Conservation (phyloP, 768 basidiomycete genomes). For the Artomyces pyxidatus region DNA sequence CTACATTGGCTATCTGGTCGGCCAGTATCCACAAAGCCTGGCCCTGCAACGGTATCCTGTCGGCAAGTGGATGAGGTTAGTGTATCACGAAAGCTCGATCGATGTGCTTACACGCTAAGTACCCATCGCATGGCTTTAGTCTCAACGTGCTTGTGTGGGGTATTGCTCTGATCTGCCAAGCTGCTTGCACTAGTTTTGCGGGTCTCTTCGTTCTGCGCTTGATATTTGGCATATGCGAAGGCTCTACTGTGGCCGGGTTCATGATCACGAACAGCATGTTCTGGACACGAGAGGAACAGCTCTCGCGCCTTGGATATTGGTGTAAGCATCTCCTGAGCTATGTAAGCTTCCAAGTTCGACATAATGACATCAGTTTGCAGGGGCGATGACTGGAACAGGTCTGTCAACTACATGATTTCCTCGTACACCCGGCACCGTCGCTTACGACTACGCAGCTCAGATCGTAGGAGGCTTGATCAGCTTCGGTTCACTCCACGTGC, state of each 20-base stretch:
- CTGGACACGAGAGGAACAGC: slow-evolving; percentile 65
- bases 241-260: slow-evolving; percentile 63
- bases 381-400: too few species aligned
- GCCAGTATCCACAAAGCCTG: slow-evolving; percentile 70
- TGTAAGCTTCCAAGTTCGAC: too few species aligned
- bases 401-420: too few species aligned
- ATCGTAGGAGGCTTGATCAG: slow-evolving; percentile 64
- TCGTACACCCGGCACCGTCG: too few species aligned
- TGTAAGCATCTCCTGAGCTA: slow-evolving; percentile 49
- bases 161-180: slow-evolving; percentile 49
- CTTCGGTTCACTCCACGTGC: slow-evolving; percentile 58
- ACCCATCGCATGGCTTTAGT: slow-evolving; percentile 24
- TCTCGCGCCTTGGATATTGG: slow-evolving; percentile 65
- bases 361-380: too few species aligned
- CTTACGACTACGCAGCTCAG: slow-evolving; percentile 50
- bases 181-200: slow-evolving; percentile 64
- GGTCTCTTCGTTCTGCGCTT: slow-evolving; percentile 56
- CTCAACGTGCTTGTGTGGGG: slow-evolving; percentile 64
- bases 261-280: slow-evolving; percentile 75
- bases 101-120: too few species aligned
- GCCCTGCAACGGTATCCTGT: slow-evolving; percentile 67
- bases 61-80: slow-evolving; percentile 81
- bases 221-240: slow-evolving; percentile 68
- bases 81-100: too few species aligned
- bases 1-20: slow-evolving; percentile 60